These are phyloP conservation scores for Polytrichum commune DNA, from an alignment of 225 moss, liverwort and hornwort species.

Conservation along the genomic window DNA sequence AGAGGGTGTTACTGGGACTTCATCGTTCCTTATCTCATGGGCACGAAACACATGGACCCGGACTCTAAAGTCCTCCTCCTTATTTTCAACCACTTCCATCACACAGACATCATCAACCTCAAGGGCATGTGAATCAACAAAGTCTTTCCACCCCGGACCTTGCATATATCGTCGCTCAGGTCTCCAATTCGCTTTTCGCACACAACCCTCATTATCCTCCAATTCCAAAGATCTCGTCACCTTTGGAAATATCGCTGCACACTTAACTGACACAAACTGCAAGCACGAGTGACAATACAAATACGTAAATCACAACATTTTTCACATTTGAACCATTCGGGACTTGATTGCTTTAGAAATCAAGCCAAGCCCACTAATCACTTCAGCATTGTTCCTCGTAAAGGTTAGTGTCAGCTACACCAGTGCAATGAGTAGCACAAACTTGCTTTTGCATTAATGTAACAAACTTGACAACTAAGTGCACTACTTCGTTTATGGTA, in stretches of 20 bases:
- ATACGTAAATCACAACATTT: not conserved
- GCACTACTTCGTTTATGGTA: no score
- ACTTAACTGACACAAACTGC: conserved; percentile 44
- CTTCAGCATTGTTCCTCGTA: no score
- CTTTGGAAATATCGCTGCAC: conserved; percentile 43
- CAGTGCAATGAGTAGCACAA: no score
- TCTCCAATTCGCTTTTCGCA: conserved; percentile 27
- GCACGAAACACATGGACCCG: conserved; percentile 35
- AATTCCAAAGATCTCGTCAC: conserved; percentile 17
- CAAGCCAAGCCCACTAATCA: no score
- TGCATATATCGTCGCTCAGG: conserved; percentile 26
- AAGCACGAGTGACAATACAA: not conserved
- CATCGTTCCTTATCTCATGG: conserved; percentile 14
- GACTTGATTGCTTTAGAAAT: not conserved
- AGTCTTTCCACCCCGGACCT: conserved; percentile 45
- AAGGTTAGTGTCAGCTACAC: no score
- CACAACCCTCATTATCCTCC: conserved; percentile 22
- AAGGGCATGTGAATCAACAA: conserved; percentile 32
- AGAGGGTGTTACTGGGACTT: conserved; percentile 2
- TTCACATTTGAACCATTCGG: not conserved
- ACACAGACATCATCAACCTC: conserved; percentile 35
- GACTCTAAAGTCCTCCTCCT: conserved; percentile 12
- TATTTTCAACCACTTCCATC: conserved; percentile 30
- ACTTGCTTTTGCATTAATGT: no score
- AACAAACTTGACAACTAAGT: no score